Conservation (phyloP, 768 basidiomycete genomes). For the Lyophyllum decastes region DNA sequence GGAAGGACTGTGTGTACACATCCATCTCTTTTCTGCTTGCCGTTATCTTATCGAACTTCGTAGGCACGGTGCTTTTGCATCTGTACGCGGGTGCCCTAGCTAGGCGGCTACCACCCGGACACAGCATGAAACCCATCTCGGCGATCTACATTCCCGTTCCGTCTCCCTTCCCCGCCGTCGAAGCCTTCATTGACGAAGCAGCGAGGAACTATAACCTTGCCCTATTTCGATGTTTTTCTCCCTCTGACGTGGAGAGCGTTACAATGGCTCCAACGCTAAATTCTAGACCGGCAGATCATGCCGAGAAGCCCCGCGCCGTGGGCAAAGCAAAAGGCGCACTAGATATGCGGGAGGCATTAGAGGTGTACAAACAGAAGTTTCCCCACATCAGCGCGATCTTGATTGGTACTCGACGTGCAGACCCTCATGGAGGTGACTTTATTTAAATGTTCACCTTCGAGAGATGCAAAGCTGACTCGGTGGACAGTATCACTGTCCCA, state of each 20-base stretch:
- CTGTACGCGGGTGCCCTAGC: slow-evolving; percentile 78
- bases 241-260: slow-evolving; percentile 49
- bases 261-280: slow-evolving; percentile 33
- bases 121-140: slow-evolving; percentile 49
- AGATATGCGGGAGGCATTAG: slow-evolving; percentile 79
- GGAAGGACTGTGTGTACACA: slow-evolving; percentile 85
- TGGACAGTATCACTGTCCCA: slow-evolving; percentile 65
- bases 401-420: slow-evolving; percentile 84
- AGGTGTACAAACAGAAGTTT: slow-evolving; percentile 65
- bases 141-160: slow-evolving; percentile 89
- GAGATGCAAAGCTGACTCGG: background rate
- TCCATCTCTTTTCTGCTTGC: background rate
- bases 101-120: slow-evolving; percentile 33
- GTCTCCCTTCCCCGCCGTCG: slow-evolving; percentile 83
- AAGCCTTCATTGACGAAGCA: slow-evolving; percentile 75
- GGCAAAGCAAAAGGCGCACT: slow-evolving; percentile 61
- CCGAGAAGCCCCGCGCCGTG: slow-evolving; percentile 34
- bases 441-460: background rate
- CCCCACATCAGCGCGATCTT: slow-evolving; percentile 80
- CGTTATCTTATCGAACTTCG: background rate
- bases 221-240: slow-evolving; percentile 59
- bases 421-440: slow-evolving; percentile 90
- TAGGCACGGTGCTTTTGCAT: slow-evolving; percentile 95
- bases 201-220: slow-evolving; percentile 71
- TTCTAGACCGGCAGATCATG: slow-evolving; percentile 20